These are phyloP conservation scores for Gracilaria vermiculophylla DNA, from an alignment of 23 red algal genomes.

Conservation along the genomic window DNA sequence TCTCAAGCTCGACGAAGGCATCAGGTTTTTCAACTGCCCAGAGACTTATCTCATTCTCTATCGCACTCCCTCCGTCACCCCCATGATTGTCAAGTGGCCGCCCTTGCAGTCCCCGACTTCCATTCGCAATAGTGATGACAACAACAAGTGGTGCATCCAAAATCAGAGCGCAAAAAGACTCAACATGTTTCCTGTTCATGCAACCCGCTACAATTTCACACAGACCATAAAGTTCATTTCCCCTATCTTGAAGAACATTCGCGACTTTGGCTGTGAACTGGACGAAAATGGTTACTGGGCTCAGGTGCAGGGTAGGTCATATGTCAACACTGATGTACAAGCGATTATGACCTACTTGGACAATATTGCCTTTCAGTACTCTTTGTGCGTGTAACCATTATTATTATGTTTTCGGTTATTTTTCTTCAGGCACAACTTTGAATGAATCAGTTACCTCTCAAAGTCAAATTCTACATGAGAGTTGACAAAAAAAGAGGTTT, in stretches of 20 bases:
- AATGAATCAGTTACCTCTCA: too few relatives aligned
- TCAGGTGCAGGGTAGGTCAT: not conserved
- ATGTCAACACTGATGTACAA: not conserved
- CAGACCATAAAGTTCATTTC: not conserved
- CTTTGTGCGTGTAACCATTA: not conserved
- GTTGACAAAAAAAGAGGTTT: too few relatives aligned
- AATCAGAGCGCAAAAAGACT: not conserved
- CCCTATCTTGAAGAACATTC: not conserved
- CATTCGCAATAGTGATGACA: not conserved
- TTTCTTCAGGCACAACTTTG: too few relatives aligned
- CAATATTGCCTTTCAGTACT: conserved; percentile 2
- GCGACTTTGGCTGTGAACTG: not conserved
- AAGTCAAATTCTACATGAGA: too few relatives aligned
- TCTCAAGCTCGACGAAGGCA: not conserved
- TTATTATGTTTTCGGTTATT: too few relatives aligned
- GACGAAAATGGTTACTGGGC: not conserved
- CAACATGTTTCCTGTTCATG: not conserved
- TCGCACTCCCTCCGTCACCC: not conserved
- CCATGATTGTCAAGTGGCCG: conserved; percentile 9
- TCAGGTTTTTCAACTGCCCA: not conserved
- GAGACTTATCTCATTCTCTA: not conserved
- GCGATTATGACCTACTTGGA: not conserved
- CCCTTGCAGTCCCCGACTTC: not conserved
- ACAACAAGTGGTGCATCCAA: not conserved
- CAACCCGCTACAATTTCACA: not conserved